Percentiles rank a stretch among this genome's conserved stretches.
phyloP scores from a whole-genome alignment of 2,329 filamentous ascomycete species.

The Arthrobotrys megalospora region DNA sequence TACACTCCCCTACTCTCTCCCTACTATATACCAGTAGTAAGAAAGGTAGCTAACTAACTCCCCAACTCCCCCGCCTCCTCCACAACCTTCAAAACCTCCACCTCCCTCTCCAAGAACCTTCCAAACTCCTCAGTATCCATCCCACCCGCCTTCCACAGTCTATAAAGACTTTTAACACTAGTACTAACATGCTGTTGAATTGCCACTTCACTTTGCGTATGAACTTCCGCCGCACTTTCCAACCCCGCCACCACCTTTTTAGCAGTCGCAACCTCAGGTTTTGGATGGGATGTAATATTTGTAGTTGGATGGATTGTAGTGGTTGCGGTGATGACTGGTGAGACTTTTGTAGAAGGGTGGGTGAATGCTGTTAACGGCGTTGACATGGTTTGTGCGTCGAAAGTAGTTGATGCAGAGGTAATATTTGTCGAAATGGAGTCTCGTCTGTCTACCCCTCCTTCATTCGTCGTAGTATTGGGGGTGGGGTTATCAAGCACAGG shows the following conservation, averaged over 20 bases:
- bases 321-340: conserved; percentile 56
- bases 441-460: conserved; percentile 18
- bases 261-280: conserved; percentile 73
- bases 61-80: conserved; percentile 71
- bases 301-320: background rate
- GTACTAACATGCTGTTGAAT: conserved; percentile 85
- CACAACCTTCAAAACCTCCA: conserved; percentile 79
- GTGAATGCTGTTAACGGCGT: conserved; percentile 52
- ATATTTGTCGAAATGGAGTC: conserved; percentile 48
- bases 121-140: conserved; percentile 84
- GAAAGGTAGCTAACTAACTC: conserved; percentile 1
- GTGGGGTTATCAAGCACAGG: conserved; percentile 77
- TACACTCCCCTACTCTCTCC: background rate
- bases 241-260: conserved; percentile 74
- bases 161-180: conserved; percentile 82
- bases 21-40: background rate
- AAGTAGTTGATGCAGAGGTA: conserved; percentile 21
- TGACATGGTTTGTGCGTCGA: conserved; percentile 18
- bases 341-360: conserved; percentile 53
- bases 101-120: conserved; percentile 78
- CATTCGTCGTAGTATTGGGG: conserved; percentile 10
- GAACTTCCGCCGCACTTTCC: conserved; percentile 73
- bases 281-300: conserved; percentile 8
- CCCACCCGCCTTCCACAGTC: conserved; percentile 78
- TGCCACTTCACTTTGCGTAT: conserved; percentile 78